Evolutionary conservation across 352 stramenopile genomes (phyloP).

Genomic region (Phytophthora pisi): DNA sequence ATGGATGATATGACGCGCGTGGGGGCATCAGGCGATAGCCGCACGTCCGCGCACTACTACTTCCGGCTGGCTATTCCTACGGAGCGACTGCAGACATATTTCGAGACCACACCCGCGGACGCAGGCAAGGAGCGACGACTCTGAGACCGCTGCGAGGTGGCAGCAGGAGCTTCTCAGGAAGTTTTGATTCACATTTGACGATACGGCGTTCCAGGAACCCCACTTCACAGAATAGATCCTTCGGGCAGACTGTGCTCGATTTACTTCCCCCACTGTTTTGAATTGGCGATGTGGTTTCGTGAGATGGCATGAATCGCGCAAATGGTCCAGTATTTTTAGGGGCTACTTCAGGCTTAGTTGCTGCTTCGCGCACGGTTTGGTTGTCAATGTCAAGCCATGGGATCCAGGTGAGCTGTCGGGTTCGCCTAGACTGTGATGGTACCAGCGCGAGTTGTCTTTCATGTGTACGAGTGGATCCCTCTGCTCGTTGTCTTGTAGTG

Average conservation of each 20-base stretch:
- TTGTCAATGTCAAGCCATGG: conserved; percentile 38
- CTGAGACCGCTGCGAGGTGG: conserved; percentile 8
- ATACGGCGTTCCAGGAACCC: neutral
- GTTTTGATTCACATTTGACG: conserved; percentile 16
- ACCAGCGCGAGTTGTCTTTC: neutral
- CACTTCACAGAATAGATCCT: conserved; percentile 10
- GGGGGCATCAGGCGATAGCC: conserved; percentile 26
- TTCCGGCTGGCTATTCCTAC: conserved; percentile 57
- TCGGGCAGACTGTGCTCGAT: conserved; percentile 2
- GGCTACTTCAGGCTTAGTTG: neutral
- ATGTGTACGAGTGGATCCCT: conserved; percentile 21
- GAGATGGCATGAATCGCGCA: neutral
- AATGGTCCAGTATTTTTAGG: conserved; percentile 29
- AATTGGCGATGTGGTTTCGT: neutral
- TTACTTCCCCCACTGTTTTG: too few relatives aligned
- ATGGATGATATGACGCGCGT: conserved; percentile 87
- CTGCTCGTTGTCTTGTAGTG: conserved; percentile 10
- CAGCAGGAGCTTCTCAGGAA: neutral
- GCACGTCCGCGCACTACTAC: conserved; percentile 53
- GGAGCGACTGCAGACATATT: conserved; percentile 60
- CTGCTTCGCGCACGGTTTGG: neutral
- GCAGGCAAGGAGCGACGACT: conserved; percentile 43
- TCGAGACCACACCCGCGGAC: conserved; percentile 51
- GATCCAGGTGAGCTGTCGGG: conserved; percentile 72
- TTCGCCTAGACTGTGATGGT: conserved; percentile 31